Percentiles rank a stretch among this genome's conserved stretches.
Evolutionary conservation across 345 rosid species (phyloP).

Genomic region (Orychophragmus violaceus): DNA sequence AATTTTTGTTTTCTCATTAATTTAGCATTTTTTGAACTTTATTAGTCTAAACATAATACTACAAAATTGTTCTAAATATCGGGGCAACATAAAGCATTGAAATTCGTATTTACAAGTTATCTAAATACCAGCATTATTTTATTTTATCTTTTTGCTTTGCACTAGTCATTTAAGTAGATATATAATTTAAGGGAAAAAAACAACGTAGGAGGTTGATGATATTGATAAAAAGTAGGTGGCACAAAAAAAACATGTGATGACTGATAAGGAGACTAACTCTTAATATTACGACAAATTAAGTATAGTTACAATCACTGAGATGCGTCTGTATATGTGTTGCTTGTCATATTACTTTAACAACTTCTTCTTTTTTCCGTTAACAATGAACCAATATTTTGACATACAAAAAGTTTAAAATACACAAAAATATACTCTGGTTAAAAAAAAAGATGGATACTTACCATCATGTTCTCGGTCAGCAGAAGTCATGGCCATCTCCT

Average conservation of each 20-base stretch:
- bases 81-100: not conserved
- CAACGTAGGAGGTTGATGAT: not conserved
- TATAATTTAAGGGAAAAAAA: not conserved
- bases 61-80: not conserved
- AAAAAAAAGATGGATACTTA: not conserved
- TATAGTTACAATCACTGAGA: not conserved
- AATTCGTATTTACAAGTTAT: not conserved
- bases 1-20: not conserved
- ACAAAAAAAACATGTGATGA: constrained; percentile 25
- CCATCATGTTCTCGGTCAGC: not conserved
- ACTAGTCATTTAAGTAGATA: not conserved
- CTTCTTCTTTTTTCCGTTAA: not conserved
- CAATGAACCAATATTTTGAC: not conserved
- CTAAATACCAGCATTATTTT: not conserved
- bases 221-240: constrained; percentile 25
- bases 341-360: not conserved
- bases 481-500: not conserved
- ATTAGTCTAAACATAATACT: not conserved
- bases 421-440: not conserved
- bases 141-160: not conserved
- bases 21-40: not conserved
- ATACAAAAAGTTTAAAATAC: not conserved
- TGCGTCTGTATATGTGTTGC: not conserved
- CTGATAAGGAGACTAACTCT: not conserved
- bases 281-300: not conserved